phyloP scores from a whole-genome alignment of 179 eudicot genomes.

The Heliamphora pulchella region DNA sequence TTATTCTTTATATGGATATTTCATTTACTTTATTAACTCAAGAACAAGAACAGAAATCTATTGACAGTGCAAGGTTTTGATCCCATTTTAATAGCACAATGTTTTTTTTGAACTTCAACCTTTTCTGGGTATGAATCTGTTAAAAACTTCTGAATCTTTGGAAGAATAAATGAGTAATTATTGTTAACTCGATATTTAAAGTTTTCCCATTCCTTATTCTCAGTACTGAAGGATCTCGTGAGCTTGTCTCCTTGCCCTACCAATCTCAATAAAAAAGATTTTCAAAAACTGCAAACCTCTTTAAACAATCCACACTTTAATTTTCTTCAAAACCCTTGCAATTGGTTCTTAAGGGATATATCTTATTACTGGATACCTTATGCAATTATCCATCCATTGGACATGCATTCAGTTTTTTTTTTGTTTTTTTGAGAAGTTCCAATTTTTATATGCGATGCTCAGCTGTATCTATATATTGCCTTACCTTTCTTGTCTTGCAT shows the following conservation, averaged over 20 bases:
- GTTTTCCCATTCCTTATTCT: not conserved
- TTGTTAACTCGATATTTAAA: not conserved
- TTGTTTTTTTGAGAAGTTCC: not conserved
- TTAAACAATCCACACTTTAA: not conserved
- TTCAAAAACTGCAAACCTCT: not conserved
- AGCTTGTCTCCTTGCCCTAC: constrained; percentile 8
- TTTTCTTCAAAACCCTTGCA: not conserved
- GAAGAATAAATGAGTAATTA: not conserved
- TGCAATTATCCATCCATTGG: not conserved
- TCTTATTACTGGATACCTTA: not conserved
- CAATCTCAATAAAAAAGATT: not conserved
- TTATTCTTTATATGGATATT: not conserved
- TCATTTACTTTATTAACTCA: not conserved
- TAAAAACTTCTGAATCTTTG: not conserved
- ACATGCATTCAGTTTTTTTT: not conserved
- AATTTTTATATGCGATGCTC: not conserved
- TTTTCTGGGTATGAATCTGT: not conserved
- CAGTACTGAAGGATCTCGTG: not conserved
- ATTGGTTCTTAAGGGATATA: not conserved
- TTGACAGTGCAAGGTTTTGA: not conserved
- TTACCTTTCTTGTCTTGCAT: not conserved
- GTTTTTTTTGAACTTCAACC: not conserved
- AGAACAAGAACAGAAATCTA: not conserved
- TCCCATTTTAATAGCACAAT: too few species aligned
- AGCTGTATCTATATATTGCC: not conserved